Evolutionary conservation across 495 filamentous ascomycete genomes (phyloP), one percentile per base, ranked within the genome.

Genomic region (Podospora sp.): DNA sequence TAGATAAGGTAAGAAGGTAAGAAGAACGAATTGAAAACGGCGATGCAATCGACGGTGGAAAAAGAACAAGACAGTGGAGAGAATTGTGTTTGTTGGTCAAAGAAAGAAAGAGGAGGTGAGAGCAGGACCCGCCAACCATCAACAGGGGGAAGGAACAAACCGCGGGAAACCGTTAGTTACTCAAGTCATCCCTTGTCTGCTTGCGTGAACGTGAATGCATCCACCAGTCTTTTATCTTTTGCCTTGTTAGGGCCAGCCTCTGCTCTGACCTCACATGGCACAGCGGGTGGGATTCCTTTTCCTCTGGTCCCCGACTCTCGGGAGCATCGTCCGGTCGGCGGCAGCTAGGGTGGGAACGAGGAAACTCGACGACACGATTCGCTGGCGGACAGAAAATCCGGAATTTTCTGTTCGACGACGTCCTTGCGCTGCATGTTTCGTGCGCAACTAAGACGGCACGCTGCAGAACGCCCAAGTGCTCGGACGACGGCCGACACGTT

Each of bases 361-460:
- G 52, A 26, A 26, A 55, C 52, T 26, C 52, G 24, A 24, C 52
- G 52, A 55, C 21, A 6, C 52, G 21, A 55, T 55, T 26, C 52
- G 21, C 20, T 55, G 52, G 52, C 46, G 61, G 61, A 63, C 40
- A 22, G 50, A 21, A 33, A 21, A 52, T 63, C 61, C 61, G 61
- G 61, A 63, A 63, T 51, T 21, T 52, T 53, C 49, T 51, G n/a
- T n/a, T 53, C 21, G 46, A 63, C 29, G 25, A 14, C 22, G 61
- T 33, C 59, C 59, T 26, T 63, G 61, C 61, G 49, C 40, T 63
- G 40, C 61, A 63, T 63, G 46, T 63, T 63, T 63, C 61, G 61
- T 51, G 25, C 61, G 61, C 61, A 33, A 46, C 40, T 11, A 46
- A 46, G 40, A 46, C 4, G 40, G 40, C 40, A 46, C 40, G 40